phyloP scores from a whole-genome alignment of 2,329 filamentous ascomycete species.

The Diaporthe australafricana region DNA sequence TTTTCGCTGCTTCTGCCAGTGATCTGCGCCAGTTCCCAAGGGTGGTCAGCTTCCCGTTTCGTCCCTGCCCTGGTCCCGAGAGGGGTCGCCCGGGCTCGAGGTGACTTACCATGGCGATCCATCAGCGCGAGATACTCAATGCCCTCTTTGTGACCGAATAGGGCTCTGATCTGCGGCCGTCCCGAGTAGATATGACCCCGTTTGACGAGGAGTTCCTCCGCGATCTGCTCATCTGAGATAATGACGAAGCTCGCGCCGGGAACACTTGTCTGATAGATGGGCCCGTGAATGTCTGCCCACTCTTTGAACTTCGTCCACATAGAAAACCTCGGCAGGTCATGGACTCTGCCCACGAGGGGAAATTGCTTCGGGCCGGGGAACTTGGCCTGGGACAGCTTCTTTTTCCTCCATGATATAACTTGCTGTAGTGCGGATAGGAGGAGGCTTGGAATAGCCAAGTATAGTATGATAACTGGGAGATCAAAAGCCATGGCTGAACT shows the following conservation, averaged over 20 bases:
- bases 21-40: conserved; percentile 47
- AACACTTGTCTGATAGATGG: conserved; percentile 57
- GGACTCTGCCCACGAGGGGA: conserved; percentile 60
- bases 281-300: conserved; percentile 56
- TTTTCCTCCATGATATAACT: conserved; percentile 50
- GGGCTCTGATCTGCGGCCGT: conserved; percentile 60
- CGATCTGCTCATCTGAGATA: conserved; percentile 60
- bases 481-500: conserved; percentile 49
- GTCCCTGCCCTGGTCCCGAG: background rate
- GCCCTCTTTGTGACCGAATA: conserved; percentile 61
- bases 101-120: conserved; percentile 58
- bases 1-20: conserved; percentile 61
- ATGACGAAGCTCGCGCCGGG: conserved; percentile 55
- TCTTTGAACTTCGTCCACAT: conserved; percentile 65
- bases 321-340: conserved; percentile 58
- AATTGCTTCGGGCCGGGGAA: conserved; percentile 61
- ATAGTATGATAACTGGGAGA: conserved; percentile 52
- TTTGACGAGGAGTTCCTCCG: conserved; percentile 60
- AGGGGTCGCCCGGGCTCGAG: background rate
- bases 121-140: conserved; percentile 62
- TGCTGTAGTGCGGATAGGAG: conserved; percentile 55
- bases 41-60: background rate
- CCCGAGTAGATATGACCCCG: conserved; percentile 62
- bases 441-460: conserved; percentile 58
- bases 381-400: conserved; percentile 40